Evolutionary conservation across 106 monocot genomes (phyloP), one percentile per base, ranked within the genome.

Genomic region (Dactylorhiza incarnata): DNA sequence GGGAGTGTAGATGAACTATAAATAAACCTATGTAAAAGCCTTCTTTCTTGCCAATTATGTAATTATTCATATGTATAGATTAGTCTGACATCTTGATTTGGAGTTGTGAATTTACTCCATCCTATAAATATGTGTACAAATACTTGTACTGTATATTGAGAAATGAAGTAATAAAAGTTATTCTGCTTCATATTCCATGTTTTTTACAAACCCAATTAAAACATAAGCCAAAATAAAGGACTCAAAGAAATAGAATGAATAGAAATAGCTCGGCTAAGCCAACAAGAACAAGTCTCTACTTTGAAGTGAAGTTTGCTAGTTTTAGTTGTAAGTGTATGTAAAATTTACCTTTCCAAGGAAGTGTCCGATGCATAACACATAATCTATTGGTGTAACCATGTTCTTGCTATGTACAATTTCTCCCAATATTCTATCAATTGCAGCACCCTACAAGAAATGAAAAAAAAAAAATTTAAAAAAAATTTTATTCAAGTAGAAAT

Each of bases 381-480:
- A 97, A 76, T 97, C 93, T 78, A 93, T 97, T 74, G 96, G 96
- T 50, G 89, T 91, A 20, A 85, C 77, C 96, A 97, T 91, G 84
- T 85, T 87, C 83, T 96, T 93, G 80, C 91, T 93, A 73, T 96
- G 95, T 69, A 97, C 96, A 63, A 97, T 93, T 82, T 97, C 96
- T 56, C 93, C 93, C 70, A 97, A 77, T 54, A 97, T 97, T 48
- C 93, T 85, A 84, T 97, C 96, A 80, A 97, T 91, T 82, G 93
- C 96, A 83, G 93, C 96, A 75, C 96, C 96, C 96, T 97, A 79
- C 16, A 12, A 26, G 63, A 3, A n/a, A n/a, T n/a, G n/a, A n/a
- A n/a, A n/a, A 63, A 24, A 25, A 63, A 65, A 65, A 65, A 11
- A 65, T 26, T 65, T 26, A 29, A 65, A 65, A 29, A 3, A 5